Base-by-base conservation (phyloP, 1,284 basidiomycete species). In the Sutorius eximius region DNA sequence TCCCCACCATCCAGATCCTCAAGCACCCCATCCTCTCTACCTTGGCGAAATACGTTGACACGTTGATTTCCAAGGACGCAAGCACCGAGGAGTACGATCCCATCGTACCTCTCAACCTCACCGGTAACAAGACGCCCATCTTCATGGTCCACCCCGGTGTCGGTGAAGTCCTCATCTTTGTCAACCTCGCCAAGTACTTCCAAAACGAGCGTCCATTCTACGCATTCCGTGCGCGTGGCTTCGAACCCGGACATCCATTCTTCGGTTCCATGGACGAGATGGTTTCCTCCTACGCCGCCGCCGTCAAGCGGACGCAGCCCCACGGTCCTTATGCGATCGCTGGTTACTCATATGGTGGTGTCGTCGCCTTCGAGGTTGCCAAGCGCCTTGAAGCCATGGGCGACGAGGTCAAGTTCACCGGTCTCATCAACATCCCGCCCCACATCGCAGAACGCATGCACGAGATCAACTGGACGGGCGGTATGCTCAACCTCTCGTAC, bases 341-440 rank as follows among this genome's bases (percentile, higher is more conserved):
- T 0, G 78, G 79, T 11, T 80, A 81, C 70, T 77, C 74, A 27
- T 80, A 77, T 47, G 79, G 79, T 37, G 78, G 78, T 41, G 75
- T 74, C 32, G 71, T 77, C 3, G 77, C 76, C 8, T 80, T 76
- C 49, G 76, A 81, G 58, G 69, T 80, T 12, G 72, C 70, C 15
- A 77, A 77, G n/a, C 22, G 22, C 22, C 22, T 24, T 5, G 22
- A 24, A 24, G 22, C 22, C 22, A 24, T 24, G 22, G 22, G 22
- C 22, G 22, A 24, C 22, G 22, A 24, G 5, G 22, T 24, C 22
- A 24, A 24, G 22, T 24, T 24, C 22, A 24, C 22, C 22, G 22
- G 22, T 24, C 22, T 24, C 22, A 24, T 24, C 22, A 24, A 24
- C 22, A 24, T 24, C 22, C 22, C 22, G 22, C 22, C 22, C 22